Evolutionary conservation across 306 rosid species (phyloP), one percentile per base, ranked within the genome.

Genomic region (Dalbergia cochinchinensis): DNA sequence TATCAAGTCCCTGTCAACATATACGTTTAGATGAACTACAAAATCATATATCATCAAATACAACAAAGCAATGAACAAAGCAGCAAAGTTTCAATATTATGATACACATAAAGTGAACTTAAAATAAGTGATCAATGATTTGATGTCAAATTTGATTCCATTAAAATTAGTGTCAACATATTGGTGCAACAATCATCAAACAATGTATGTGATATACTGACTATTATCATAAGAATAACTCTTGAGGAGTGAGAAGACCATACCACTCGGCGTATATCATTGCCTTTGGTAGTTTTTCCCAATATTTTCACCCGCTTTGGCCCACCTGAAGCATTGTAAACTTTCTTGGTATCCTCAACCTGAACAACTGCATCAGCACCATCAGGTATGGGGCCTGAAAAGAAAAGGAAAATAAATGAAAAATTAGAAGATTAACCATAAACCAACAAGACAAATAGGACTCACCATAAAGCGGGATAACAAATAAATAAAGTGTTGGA

Each of bases 331-430:
- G 14, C 73, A 63, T 51, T 71, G 57, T 73, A 80, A 79, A 92
- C 71, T 73, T 69, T 61, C 73, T 92, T 87, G 18, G 99, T 94
- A 85, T 94, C 88, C 89, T 94, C 99, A 79, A 92, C 94, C 85
- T 92, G 99, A 77, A 94, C 90, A 74, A 94, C 97, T 11, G 99
- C 97, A 90, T 94, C 99, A 42, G 97, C 97, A 74, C 97, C 99
- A 79, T 91, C 95, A 19, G 99, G 99, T 64, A 94, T 94, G 22
- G 97, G 99, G 37, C 99, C 97, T 94, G 64, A 75, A 31, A 74
- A 44, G 3, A 26, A 26, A 2, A 3, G 31, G 2, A 2, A 26
- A 26, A 26, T 1, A 26, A 26, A 74, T 72, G 3, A 35, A 15
- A 4, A 11, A 66, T 14, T 22, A 70, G 16, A 83, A 63, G 15